phyloP scores from a whole-genome alignment of 176 grass and related monocot species.

The Themeda triandra region DNA sequence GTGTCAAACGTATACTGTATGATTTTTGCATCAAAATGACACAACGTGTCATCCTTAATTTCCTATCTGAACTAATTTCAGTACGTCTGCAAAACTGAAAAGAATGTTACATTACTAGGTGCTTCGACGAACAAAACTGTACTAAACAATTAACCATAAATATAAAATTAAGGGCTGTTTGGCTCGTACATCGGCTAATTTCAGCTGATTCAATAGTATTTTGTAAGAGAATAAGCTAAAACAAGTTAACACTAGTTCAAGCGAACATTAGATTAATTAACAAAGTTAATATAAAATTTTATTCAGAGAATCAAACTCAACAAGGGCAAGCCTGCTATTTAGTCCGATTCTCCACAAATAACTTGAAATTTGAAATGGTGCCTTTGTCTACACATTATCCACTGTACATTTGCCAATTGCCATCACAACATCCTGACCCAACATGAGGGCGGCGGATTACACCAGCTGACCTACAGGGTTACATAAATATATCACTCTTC shows the following conservation, averaged over 20 bases:
- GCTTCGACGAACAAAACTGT: not conserved
- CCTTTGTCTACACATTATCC: slow-evolving; percentile 23
- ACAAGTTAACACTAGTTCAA: too few species aligned
- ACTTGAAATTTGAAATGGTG: slow-evolving; percentile 15
- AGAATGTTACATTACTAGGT: not conserved
- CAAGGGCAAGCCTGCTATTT: not conserved
- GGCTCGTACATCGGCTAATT: too few species aligned
- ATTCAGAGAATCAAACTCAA: slow-evolving; percentile 15
- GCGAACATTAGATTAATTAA: too few species aligned
- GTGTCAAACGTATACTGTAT: not conserved
- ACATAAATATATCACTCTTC: not conserved
- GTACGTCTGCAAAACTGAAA: not conserved
- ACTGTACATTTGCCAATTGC: slow-evolving; percentile 40
- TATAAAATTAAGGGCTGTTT: not conserved
- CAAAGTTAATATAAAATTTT: not conserved
- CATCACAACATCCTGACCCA: slow-evolving; percentile 28
- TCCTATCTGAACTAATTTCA: not conserved
- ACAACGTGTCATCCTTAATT: not conserved
- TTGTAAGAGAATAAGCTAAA: too few species aligned
- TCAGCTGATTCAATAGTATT: too few species aligned
- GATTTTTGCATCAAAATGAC: not conserved
- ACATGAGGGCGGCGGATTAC: slow-evolving; percentile 6
- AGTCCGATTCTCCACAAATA: slow-evolving; percentile 22
- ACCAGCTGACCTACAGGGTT: slow-evolving; percentile 2
- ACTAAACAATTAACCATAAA: not conserved